Evolutionary conservation across 495 filamentous ascomycete species (phyloP).

Genomic region (Neurospora sp.): DNA sequence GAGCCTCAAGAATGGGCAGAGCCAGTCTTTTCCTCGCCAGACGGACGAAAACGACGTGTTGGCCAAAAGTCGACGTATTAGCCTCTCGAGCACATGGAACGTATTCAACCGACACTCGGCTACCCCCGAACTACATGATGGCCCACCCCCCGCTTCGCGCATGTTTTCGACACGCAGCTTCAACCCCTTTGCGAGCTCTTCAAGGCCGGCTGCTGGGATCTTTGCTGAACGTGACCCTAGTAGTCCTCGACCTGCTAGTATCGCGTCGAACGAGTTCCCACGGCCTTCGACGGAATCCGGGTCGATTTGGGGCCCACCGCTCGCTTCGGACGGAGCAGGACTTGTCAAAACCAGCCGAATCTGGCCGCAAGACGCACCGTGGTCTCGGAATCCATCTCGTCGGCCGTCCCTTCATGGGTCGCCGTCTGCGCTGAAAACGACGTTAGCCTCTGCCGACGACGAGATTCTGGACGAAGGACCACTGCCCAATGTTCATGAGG

Average conservation of each 20-base stretch:
- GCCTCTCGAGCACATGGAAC: slow-evolving; percentile 41
- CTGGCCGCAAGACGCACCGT: slow-evolving; percentile 34
- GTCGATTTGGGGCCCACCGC: slow-evolving; percentile 36
- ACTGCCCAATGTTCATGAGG: slow-evolving; percentile 32
- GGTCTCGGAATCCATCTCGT: slow-evolving; percentile 36
- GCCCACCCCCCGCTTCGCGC: slow-evolving; percentile 21
- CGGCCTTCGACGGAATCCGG: slow-evolving; percentile 71
- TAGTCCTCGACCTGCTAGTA: slow-evolving; percentile 68
- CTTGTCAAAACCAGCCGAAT: slow-evolving; percentile 28
- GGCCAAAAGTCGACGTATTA: slow-evolving; percentile 37
- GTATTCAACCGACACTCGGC: slow-evolving; percentile 46
- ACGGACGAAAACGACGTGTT: slow-evolving; percentile 36
- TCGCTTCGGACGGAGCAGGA: slow-evolving; percentile 9
- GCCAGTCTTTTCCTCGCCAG: slow-evolving; percentile 65
- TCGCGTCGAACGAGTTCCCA: slow-evolving; percentile 69
- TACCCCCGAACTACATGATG: slow-evolving; percentile 29
- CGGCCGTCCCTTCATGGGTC: slow-evolving; percentile 40
- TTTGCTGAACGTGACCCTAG: slow-evolving; percentile 56
- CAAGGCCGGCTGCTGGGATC: slow-evolving; percentile 57
- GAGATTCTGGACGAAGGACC: slow-evolving; percentile 39
- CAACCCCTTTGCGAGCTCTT: slow-evolving; percentile 57
- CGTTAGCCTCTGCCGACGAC: slow-evolving; percentile 38
- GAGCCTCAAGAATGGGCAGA: slow-evolving; percentile 63
- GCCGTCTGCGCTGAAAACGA: slow-evolving; percentile 39
- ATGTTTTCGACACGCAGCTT: slow-evolving; percentile 35